These are phyloP conservation scores for Dactylellina leptospora DNA, from an alignment of 2,329 filamentous ascomycete genomes.

Conservation along the genomic window DNA sequence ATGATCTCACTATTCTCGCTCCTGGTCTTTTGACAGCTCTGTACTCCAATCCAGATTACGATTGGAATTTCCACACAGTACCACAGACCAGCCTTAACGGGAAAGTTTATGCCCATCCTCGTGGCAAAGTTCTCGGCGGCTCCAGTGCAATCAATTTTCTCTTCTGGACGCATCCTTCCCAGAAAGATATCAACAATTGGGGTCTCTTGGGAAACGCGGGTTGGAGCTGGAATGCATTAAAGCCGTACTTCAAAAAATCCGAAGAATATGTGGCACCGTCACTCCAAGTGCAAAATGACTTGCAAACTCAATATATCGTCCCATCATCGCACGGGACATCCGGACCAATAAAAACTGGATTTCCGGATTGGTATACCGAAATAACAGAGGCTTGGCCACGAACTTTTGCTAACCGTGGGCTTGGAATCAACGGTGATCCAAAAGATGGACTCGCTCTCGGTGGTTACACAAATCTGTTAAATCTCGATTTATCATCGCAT, in stretches of 20 bases:
- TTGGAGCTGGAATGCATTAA: constrained; percentile 56
- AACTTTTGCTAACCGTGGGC: constrained; percentile 41
- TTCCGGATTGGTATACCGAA: constrained; percentile 44
- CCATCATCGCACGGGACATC: constrained; percentile 60
- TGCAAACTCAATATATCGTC: constrained; percentile 54
- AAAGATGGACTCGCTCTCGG: constrained; percentile 55
- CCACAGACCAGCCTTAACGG: constrained; percentile 61
- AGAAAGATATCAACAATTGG: constrained; percentile 50
- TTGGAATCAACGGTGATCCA: constrained; percentile 50
- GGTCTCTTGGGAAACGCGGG: constrained; percentile 27
- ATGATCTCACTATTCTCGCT: constrained; percentile 36
- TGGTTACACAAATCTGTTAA: constrained; percentile 56
- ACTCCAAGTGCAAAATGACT: constrained; percentile 57
- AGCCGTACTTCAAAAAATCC: constrained; percentile 65
- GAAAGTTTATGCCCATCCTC: constrained; percentile 62
- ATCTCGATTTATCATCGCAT: constrained; percentile 34
- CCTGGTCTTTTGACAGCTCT: constrained; percentile 33
- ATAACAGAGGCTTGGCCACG: constrained; percentile 41
- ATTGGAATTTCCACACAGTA: constrained; percentile 63
- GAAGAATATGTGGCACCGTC: constrained; percentile 60
- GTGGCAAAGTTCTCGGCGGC: constrained; percentile 65
- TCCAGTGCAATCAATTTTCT: constrained; percentile 63
- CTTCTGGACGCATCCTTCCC: constrained; percentile 53
- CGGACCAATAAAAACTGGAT: constrained; percentile 57
- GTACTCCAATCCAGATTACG: constrained; percentile 54